Evolutionary conservation across 2,329 filamentous ascomycete species (phyloP).

Genomic region (Fusarium sp.): DNA sequence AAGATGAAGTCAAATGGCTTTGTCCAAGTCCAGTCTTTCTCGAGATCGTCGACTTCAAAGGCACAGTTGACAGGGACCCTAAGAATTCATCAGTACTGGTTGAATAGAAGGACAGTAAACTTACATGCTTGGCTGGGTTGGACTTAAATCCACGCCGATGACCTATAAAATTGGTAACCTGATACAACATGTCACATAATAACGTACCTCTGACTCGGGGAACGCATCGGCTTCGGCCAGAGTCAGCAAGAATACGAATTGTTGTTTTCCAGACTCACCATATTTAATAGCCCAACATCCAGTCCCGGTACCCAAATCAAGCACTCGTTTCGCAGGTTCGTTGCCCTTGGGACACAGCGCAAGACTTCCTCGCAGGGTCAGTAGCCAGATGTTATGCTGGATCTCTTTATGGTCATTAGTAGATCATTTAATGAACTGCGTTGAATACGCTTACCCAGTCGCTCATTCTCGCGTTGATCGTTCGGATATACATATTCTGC

Average conservation of each 20-base stretch:
- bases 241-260: too few relatives aligned
- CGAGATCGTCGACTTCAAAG: slow-evolving; percentile 14
- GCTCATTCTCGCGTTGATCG: background rate
- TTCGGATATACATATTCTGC: background rate
- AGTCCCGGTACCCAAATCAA: slow-evolving; percentile 16
- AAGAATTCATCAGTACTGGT: too few relatives aligned
- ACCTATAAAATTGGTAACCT: background rate
- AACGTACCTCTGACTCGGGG: slow-evolving; percentile 1
- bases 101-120: background rate
- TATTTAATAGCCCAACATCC: slow-evolving; percentile 29
- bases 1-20: background rate
- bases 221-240: background rate
- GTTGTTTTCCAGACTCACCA: background rate
- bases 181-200: accelerated
- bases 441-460: background rate
- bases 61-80: slow-evolving; percentile 13
- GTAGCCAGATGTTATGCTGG: background rate
- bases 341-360: slow-evolving; percentile 9
- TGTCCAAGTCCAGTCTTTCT: slow-evolving; percentile 21
- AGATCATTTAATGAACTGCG: background rate
- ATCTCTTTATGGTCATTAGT: background rate
- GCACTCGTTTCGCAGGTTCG: background rate
- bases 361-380: background rate
- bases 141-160: slow-evolving; percentile 18
- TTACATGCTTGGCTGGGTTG: slow-evolving; percentile 13